These are phyloP conservation scores for Acaromyces ingoldii DNA, from an alignment of 1,284 basidiomycete genomes.

Conservation along the genomic window DNA sequence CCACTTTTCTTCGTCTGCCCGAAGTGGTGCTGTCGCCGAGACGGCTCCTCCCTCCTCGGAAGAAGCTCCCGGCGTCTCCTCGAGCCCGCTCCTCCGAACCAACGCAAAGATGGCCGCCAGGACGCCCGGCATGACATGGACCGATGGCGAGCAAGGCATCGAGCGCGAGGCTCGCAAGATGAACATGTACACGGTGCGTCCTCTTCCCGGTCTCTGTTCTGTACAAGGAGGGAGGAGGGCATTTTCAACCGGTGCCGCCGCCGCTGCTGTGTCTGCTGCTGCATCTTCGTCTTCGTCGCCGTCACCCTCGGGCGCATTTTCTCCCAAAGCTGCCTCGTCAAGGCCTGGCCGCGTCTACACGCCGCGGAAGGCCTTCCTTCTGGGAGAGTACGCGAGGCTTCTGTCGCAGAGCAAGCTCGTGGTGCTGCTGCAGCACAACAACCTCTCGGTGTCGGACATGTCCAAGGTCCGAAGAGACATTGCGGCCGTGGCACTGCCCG, in stretches of 20 bases:
- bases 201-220: too few relatives aligned
- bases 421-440: constrained; percentile 40
- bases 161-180: constrained; percentile 41
- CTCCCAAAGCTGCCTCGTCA: constrained; percentile 9
- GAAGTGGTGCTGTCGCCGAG: constrained; percentile 19
- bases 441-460: constrained; percentile 34
- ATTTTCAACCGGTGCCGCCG: constrained; percentile 12
- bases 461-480: constrained; percentile 30
- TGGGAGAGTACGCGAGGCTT: constrained; percentile 34
- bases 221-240: constrained; percentile 10
- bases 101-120: constrained; percentile 25
- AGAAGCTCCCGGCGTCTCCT: constrained; percentile 15
- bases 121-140: constrained; percentile 33
- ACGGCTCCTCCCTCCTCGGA: constrained; percentile 10
- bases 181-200: constrained; percentile 48
- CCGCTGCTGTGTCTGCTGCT: constrained; percentile 10
- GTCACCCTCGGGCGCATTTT: background rate
- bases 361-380: constrained; percentile 34
- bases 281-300: constrained; percentile 4
- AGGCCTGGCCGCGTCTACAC: constrained; percentile 10
- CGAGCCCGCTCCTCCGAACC: constrained; percentile 25
- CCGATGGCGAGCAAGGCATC: constrained; percentile 28
- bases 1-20: constrained; percentile 27
- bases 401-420: constrained; percentile 27
- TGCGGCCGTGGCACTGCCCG: constrained; percentile 24